Percentiles rank a stretch among this genome's conserved stretches.
phyloP scores from a whole-genome alignment of 495 filamentous ascomycete genomes.

The Lepidopterella palustris region DNA sequence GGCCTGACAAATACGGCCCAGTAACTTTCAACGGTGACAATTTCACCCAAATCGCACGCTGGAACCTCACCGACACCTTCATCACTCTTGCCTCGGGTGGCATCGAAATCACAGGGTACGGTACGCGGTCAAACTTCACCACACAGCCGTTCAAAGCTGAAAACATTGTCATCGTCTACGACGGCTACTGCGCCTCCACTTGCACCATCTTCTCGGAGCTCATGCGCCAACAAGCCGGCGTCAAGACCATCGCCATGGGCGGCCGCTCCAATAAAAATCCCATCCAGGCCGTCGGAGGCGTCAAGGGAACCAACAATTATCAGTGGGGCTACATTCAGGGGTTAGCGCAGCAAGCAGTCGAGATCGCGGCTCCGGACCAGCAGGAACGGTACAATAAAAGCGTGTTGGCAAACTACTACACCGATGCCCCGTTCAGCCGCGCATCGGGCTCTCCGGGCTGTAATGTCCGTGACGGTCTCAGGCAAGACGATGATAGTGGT shows the following conservation, averaged over 20 bases:
- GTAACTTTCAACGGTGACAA: conserved; percentile 19
- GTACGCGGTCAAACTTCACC: conserved; percentile 35
- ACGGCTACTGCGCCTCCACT: conserved; percentile 60
- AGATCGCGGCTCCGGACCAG: background rate
- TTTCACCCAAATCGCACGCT: conserved; percentile 22
- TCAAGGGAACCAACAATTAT: conserved; percentile 44
- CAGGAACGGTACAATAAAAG: conserved; percentile 3
- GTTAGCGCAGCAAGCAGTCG: conserved; percentile 5
- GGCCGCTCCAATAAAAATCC: conserved; percentile 50
- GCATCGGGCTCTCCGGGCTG: conserved; percentile 11
- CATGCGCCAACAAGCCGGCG: conserved; percentile 48
- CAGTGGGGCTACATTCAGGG: conserved; percentile 18
- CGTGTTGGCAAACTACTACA: conserved; percentile 6
- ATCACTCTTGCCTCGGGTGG: conserved; percentile 14
- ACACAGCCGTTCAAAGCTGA: conserved; percentile 28
- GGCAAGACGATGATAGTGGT: conserved; percentile 23
- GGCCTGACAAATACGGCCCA: conserved; percentile 29
- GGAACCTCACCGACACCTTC: conserved; percentile 23
- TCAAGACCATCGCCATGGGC: conserved; percentile 56
- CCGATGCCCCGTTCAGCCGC: conserved; percentile 9
- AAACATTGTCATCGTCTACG: conserved; percentile 37
- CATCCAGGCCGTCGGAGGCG: conserved; percentile 59
- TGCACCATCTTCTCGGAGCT: conserved; percentile 56
- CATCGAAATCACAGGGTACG: conserved; percentile 34
- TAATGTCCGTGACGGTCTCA: conserved; percentile 33